Base-by-base conservation (phyloP, 176 grass and related monocot species). In the Typha latifolia region DNA sequence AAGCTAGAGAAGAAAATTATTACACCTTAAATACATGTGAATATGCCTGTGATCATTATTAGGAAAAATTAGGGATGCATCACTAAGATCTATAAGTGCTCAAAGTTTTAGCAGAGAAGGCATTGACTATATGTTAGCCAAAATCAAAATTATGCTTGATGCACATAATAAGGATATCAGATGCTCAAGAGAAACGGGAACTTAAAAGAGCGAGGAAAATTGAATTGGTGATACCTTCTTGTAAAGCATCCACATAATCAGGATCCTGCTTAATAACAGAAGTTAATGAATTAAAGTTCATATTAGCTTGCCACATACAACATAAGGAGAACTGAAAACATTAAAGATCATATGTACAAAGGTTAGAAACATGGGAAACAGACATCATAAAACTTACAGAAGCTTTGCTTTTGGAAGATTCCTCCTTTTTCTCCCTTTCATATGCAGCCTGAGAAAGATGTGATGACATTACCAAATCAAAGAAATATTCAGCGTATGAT, bases 171-270 rank as follows among this genome's bases (percentile, higher is more conserved):
- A 32, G 31, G 23, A 69, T 26, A 14, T 51, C 12, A 51, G 21
- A 51, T 34, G 16, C 26, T 19, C 4, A 56, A 12, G 15, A 59
- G 32, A 56, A 23, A 71, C 34, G n/a, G 67, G 47, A 79, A 49
- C 7, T 61, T 32, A 32, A 73, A 59, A 59, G 16, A 10, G 53
- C 8, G 67, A 79, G 34, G 24, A 70, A 13, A 32, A 50, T 70
- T 49, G 53, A 62, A 64, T 50, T 34, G 51, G 49, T 31, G 20
- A 49, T 85, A 90, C 87, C 87, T 69, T 85, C 82, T 77, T 90
- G 69, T 62, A 82, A 74, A 79, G 31, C 63, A 72, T 71, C 64
- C 59, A 71, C 31, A 55, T 51, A 61, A 81, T 65, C 70, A 69
- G 69, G 32, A 15, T 65, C 63, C 72, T 75, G 62, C 21, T 62